phyloP scores from a whole-genome alignment of 176 grass and related monocot species.

The Saccharum officinarum region DNA sequence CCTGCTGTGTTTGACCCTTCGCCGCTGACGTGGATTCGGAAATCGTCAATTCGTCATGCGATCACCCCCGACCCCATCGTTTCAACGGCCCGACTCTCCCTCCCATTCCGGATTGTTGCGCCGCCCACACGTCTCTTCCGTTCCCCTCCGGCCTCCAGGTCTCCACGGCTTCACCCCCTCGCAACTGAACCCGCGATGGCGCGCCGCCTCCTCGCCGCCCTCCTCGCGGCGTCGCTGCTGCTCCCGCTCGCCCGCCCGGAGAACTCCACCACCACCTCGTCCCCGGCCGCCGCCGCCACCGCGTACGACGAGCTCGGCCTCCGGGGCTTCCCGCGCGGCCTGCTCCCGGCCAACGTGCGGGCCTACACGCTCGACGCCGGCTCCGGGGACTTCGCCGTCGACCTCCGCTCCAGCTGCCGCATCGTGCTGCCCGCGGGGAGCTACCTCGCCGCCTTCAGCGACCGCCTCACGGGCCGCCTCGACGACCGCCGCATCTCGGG shows the following conservation, averaged over 20 bases:
- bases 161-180: too few species aligned
- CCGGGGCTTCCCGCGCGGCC: slow-evolving; percentile 49
- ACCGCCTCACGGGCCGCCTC: slow-evolving; percentile 50
- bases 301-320: slow-evolving; percentile 58
- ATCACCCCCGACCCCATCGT: too few species aligned
- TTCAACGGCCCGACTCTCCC: neutral
- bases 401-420: slow-evolving; percentile 47
- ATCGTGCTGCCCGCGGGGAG: slow-evolving; percentile 54
- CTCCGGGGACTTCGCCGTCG: slow-evolving; percentile 50
- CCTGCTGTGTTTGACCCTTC: neutral
- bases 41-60: neutral
- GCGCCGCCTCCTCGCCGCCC: slow-evolving; percentile 9
- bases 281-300: neutral
- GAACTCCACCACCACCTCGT: neutral
- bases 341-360: slow-evolving; percentile 54
- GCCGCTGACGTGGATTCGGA: neutral
- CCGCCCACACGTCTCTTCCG: neutral
- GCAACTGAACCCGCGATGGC: slow-evolving; percentile 15
- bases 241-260: slow-evolving; percentile 41
- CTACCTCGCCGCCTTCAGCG: slow-evolving; percentile 56
- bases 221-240: slow-evolving; percentile 31
- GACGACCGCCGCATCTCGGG: slow-evolving; percentile 46
- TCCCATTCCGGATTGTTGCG: neutral
- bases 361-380: slow-evolving; percentile 47
- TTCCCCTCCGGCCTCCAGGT: neutral